Percentiles rank a stretch among this genome's conserved stretches.
phyloP scores from a whole-genome alignment of 805 yeast species.

The Starmerella potacharoeniae region DNA sequence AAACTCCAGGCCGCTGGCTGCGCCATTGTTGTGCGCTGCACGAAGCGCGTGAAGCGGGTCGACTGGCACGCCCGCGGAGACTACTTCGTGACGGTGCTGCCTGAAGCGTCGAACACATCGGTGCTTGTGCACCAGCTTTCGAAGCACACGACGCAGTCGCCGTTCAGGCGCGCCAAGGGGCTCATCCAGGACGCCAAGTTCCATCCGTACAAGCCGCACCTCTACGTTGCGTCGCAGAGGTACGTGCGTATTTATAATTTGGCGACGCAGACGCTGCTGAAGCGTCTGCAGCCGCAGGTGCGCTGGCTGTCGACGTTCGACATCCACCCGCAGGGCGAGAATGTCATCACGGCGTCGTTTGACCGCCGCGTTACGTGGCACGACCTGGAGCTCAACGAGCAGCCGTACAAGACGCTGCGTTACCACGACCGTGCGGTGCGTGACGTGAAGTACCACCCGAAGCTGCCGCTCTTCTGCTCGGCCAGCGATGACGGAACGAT shows the following conservation, averaged over 20 bases:
- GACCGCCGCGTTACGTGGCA: constrained; percentile 97
- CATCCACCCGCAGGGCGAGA: constrained; percentile 93
- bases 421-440: constrained; percentile 94
- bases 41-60: constrained; percentile 58
- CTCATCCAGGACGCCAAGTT: constrained; percentile 91
- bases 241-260: constrained; percentile 84
- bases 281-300: constrained; percentile 88
- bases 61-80: constrained; percentile 98
- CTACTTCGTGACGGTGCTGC: constrained; percentile 93
- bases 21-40: constrained; percentile 56
- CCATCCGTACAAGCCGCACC: constrained; percentile 92
- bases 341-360: constrained; percentile 79
- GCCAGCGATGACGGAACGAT: constrained; percentile 90
- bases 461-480: constrained; percentile 81
- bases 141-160: constrained; percentile 89
- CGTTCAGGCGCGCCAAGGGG: constrained; percentile 87
- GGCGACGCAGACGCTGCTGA: constrained; percentile 69
- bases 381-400: constrained; percentile 74
- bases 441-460: constrained; percentile 73
- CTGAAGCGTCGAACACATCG: constrained; percentile 77
- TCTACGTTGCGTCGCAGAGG: constrained; percentile 89
- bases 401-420: constrained; percentile 91
- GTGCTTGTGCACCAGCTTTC: constrained; percentile 91
- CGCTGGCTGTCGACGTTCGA: constrained; percentile 87
- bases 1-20: constrained; percentile 55